Conservation (phyloP, 1,284 basidiomycete species). For the Ustilago xerochloae region DNA sequence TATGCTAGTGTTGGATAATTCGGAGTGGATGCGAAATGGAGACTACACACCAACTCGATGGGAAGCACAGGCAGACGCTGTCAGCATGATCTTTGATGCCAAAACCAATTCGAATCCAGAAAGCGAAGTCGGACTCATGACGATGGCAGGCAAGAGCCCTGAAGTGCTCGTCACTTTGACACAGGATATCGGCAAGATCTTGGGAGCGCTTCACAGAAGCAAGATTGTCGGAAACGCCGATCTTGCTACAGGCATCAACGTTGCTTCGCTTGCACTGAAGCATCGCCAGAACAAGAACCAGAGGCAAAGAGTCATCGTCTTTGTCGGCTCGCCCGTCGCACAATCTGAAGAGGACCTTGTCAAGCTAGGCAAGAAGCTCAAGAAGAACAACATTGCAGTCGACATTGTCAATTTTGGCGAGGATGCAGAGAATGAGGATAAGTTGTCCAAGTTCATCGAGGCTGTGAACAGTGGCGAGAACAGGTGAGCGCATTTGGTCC, state of each 20-base stretch:
- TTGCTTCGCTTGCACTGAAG: conserved; percentile 90
- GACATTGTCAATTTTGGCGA: conserved; percentile 83
- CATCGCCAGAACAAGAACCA: conserved; percentile 99
- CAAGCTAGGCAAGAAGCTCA: conserved; percentile 92
- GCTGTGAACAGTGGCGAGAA: conserved; percentile 82
- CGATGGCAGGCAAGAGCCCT: conserved; percentile 82
- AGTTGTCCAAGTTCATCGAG: conserved; percentile 81
- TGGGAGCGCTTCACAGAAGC: conserved; percentile 80
- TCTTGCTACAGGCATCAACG: conserved; percentile 87
- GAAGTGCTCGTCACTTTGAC: conserved; percentile 95
- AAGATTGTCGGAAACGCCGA: conserved; percentile 83
- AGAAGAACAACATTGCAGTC: conserved; percentile 98
- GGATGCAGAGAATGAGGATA: conserved; percentile 73
- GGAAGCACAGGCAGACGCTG: conserved; percentile 90
- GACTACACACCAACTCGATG: conserved; percentile 86
- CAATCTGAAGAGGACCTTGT: conserved; percentile 69
- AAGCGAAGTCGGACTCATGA: conserved; percentile 96
- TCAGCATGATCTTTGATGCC: conserved; percentile 87
- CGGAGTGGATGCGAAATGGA: conserved; percentile 76
- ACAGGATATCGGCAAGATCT: conserved; percentile 91
- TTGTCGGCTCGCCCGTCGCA: conserved; percentile 82
- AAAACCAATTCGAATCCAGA: conserved; percentile 94
- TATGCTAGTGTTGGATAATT: conserved; percentile 69
- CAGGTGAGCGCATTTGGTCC: conserved; percentile 79
- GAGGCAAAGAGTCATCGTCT: conserved; percentile 91